Evolutionary conservation across 1,139 yeast species (phyloP), one percentile per base, ranked within the genome.

Genomic region (Protomyces arabidopsidicola): DNA sequence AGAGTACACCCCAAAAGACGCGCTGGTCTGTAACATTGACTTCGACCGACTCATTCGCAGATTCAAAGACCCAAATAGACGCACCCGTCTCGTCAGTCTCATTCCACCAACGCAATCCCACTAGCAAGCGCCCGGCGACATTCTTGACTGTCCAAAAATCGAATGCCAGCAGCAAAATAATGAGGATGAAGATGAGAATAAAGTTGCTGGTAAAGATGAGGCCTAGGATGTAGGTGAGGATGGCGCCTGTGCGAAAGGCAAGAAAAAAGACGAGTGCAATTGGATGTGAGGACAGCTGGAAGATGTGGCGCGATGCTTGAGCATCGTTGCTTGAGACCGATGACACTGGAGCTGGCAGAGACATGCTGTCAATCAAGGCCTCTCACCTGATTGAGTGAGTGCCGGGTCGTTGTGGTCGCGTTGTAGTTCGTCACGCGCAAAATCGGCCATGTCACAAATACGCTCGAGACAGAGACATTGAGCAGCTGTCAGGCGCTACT

Each of bases 111-210:
- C 98, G 81, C 68, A 93, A 79, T 0, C 97, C 98, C 5, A 93
- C 98, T 65, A 93, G 76, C 63, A 89, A 80, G 67, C 98, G 79
- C 0, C 98, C 98, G 16, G 95, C 80, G 16, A 93, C 88, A 74
- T 93, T 93, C 72, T 93, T 93, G 53, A 90, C 85, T 72, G 89
- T 87, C 96, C 97, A 93, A 72, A 93, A 93, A 74, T 93, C 98
- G 1, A 90, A 90, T 0, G 96, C 87, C 35, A 89, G 80, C 36
- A 90, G 77, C 27, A 93, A 77, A 4, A 90, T 84, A 54, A 90
- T 84, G 10, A 85, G 74, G 36, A 93, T 90, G 77, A 93, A 93
- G 70, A 89, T 84, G 57, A 89, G 78, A 10, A 89, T 86, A 72
- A 86, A 87, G 69, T 82, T 80, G 65, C 81, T 81, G 36, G 87